phyloP scores from a whole-genome alignment of 345 rosid species.

The Brassica carinata region DNA sequence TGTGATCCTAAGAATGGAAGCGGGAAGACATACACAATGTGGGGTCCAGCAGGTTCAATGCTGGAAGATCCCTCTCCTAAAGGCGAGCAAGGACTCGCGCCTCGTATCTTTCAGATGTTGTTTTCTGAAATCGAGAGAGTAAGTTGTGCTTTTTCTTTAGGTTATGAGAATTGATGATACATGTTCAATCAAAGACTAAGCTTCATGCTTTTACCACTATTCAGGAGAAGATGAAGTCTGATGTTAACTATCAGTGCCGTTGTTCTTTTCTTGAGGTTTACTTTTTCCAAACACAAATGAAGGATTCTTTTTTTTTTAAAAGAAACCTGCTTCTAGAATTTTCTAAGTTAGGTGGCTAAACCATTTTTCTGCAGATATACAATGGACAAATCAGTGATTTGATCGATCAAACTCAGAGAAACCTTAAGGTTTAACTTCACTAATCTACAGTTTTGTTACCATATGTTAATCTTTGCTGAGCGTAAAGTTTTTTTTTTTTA shows the following conservation, averaged over 20 bases:
- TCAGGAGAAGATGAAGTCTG: constrained; percentile 71
- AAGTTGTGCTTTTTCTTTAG: constrained; percentile 35
- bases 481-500: background rate
- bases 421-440: constrained; percentile 66
- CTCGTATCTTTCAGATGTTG: constrained; percentile 80
- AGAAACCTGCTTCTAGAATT: background rate
- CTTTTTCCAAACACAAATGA: constrained; percentile 2
- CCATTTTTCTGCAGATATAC: constrained; percentile 62
- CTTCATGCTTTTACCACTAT: constrained; percentile 19
- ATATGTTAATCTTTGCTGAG: constrained; percentile 7
- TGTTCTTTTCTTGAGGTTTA: constrained; percentile 96
- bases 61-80: constrained; percentile 77
- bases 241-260: constrained; percentile 85
- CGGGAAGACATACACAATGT: constrained; percentile 94
- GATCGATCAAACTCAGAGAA: constrained; percentile 88
- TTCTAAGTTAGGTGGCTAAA: background rate
- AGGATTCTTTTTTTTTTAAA: background rate
- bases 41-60: constrained; percentile 98
- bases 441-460: constrained; percentile 1
- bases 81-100: constrained; percentile 83
- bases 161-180: background rate
- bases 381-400: constrained; percentile 90
- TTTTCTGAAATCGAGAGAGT: constrained; percentile 81
- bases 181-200: constrained; percentile 7
- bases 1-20: constrained; percentile 69